phyloP scores from a whole-genome alignment of 768 basidiomycete genomes.

The Leccinum variicolor region DNA sequence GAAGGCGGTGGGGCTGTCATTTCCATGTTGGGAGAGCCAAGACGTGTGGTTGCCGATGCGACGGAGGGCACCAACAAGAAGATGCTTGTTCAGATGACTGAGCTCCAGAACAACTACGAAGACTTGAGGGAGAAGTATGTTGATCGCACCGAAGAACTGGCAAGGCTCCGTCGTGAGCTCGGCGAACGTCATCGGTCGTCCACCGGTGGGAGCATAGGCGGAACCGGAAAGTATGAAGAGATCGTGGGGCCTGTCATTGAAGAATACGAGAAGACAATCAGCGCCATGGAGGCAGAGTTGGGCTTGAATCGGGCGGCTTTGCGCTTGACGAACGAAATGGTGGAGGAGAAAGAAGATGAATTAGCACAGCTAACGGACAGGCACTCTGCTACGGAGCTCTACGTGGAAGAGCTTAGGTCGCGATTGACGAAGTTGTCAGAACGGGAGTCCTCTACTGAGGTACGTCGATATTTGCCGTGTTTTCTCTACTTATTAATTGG shows the following conservation, averaged over 20 bases:
- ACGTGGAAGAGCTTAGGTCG: slow-evolving; percentile 80
- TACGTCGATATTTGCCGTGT: slow-evolving; percentile 31
- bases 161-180: slow-evolving; percentile 72
- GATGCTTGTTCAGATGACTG: slow-evolving; percentile 75
- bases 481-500: neutral
- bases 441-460: slow-evolving; percentile 90
- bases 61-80: slow-evolving; percentile 69
- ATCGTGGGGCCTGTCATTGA: slow-evolving; percentile 97
- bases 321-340: slow-evolving; percentile 87
- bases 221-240: slow-evolving; percentile 81
- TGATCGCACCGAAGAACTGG: slow-evolving; percentile 86
- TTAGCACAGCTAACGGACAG: slow-evolving; percentile 60
- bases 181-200: slow-evolving; percentile 68
- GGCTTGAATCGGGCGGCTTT: slow-evolving; percentile 84
- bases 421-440: slow-evolving; percentile 82
- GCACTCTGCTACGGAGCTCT: slow-evolving; percentile 76
- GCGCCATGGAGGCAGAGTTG: slow-evolving; percentile 90
- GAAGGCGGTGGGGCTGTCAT: slow-evolving; percentile 46
- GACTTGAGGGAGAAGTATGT: slow-evolving; percentile 81
- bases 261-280: slow-evolving; percentile 97
- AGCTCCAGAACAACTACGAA: slow-evolving; percentile 83
- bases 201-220: slow-evolving; percentile 56
- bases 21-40: slow-evolving; percentile 28
- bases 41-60: slow-evolving; percentile 30
- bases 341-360: slow-evolving; percentile 89